Evolutionary conservation across 345 rosid species (phyloP).

Genomic region (Chamaenerion angustifolium): DNA sequence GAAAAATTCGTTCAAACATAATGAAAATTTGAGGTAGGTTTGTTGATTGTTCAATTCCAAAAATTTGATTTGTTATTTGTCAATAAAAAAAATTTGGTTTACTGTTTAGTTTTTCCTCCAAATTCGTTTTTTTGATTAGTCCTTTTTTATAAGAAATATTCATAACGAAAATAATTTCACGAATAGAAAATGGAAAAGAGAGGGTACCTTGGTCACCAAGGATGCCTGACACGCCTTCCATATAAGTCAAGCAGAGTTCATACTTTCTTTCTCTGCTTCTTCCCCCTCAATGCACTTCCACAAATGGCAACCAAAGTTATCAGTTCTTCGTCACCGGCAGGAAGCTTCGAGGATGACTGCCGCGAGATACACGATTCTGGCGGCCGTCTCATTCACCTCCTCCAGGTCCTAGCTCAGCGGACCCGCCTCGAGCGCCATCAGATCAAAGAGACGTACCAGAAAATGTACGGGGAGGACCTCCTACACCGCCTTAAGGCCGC

Average conservation of each 20-base stretch:
- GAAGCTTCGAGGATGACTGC: conserved; percentile 30
- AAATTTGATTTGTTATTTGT: too few relatives aligned
- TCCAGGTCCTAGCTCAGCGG: conserved; percentile 17
- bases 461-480: conserved; percentile 32
- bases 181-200: neutral
- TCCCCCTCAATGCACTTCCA: neutral
- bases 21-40: too few relatives aligned
- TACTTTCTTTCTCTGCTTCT: neutral
- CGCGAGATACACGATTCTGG: conserved; percentile 37
- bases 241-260: neutral
- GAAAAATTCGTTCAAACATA: too few relatives aligned
- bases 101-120: too few relatives aligned
- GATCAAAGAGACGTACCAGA: conserved; percentile 25
- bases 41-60: too few relatives aligned
- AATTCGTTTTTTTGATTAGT: too few relatives aligned
- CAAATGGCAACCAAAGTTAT: conserved; percentile 26
- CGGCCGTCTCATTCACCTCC: conserved; percentile 14
- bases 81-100: too few relatives aligned
- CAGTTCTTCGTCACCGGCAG: conserved; percentile 7
- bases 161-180: too few relatives aligned
- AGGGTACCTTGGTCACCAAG: conserved; percentile 2
- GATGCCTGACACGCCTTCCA: neutral
- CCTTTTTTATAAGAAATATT: too few relatives aligned
- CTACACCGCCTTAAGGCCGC: conserved; percentile 10
- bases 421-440: conserved; percentile 20